A percentile compares a stretch with the other conserved stretches of the same genome.
Evolutionary conservation across 2,329 filamentous ascomycete genomes (phyloP).

Genomic region (Trichothecium roseum): DNA sequence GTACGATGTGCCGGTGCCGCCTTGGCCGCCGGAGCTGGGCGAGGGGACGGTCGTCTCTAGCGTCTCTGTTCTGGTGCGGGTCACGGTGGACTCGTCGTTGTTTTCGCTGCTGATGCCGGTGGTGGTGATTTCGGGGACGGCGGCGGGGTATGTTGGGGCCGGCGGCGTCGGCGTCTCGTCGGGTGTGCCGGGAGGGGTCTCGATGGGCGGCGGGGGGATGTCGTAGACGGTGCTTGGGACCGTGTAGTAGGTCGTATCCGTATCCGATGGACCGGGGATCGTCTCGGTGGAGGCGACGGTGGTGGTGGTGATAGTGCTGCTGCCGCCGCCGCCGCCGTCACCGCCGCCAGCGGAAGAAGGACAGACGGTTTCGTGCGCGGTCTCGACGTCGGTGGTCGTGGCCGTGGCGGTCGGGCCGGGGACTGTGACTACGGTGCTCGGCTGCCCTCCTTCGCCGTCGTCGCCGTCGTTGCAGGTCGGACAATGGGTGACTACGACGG

Average conservation of each 20-base stretch:
- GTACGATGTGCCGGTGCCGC: not conserved
- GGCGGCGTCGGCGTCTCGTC: conserved; percentile 23
- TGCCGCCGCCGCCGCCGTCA: not conserved
- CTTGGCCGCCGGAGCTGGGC: conserved; percentile 20
- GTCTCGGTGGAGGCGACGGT: conserved; percentile 24
- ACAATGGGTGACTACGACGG: conserved; percentile 29
- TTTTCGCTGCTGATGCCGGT: too few species aligned
- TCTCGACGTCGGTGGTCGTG: conserved; percentile 16
- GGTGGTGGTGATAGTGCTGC: too few species aligned
- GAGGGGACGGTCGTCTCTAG: conserved; percentile 17
- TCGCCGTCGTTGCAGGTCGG: conserved; percentile 20
- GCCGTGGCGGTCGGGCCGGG: conserved; percentile 21
- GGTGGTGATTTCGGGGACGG: conserved; percentile 1
- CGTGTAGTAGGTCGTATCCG: conserved; percentile 15
- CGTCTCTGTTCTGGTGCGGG: conserved; percentile 15
- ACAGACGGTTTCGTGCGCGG: conserved; percentile 5
- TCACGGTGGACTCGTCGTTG: conserved; percentile 13
- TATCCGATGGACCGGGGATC: conserved; percentile 21
- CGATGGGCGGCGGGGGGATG: too few species aligned
- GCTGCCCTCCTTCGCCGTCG: conserved; percentile 7
- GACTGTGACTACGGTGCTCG: conserved; percentile 23
- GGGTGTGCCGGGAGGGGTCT: too few species aligned
- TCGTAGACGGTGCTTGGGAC: conserved; percentile 21
- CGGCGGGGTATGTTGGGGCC: conserved; percentile 4
- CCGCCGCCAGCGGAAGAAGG: conserved; percentile 1